A percentile compares a stretch with the other conserved stretches of the same genome.
phyloP scores from a whole-genome alignment of 768 basidiomycete genomes.

The Boletus pseudo-olivaceus region DNA sequence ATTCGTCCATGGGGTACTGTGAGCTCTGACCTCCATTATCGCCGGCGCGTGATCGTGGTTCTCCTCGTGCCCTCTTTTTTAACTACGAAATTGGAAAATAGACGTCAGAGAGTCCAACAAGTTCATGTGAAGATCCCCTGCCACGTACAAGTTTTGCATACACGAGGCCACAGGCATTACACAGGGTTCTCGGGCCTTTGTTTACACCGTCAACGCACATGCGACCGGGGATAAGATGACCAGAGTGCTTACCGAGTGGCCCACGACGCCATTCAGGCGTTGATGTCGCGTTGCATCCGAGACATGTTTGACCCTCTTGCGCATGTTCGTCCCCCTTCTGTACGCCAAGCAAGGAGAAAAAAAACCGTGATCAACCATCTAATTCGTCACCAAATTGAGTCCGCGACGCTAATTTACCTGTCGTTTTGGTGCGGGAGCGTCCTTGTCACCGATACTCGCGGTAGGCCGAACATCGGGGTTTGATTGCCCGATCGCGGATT shows the following conservation, averaged over 20 bases:
- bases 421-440: conserved; percentile 29
- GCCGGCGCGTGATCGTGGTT: conserved; percentile 24
- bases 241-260: conserved; percentile 60
- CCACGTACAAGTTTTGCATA: conserved; percentile 78
- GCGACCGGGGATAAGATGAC: conserved; percentile 22
- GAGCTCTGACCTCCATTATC: conserved; percentile 30
- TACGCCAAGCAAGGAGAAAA: conserved; percentile 6
- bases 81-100: conserved; percentile 21
- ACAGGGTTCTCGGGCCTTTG: conserved; percentile 75
- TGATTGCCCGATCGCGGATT: conserved; percentile 28
- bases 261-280: conserved; percentile 88
- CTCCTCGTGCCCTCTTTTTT: conserved; percentile 35
- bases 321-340: conserved; percentile 42
- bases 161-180: conserved; percentile 84
- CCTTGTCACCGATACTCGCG: conserved; percentile 28
- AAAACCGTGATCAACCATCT: conserved; percentile 27
- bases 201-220: conserved; percentile 25
- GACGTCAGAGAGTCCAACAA: conserved; percentile 20
- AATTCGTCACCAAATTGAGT: conserved; percentile 20
- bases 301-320: conserved; percentile 68
- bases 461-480: conserved; percentile 27
- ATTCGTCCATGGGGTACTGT: conserved; percentile 28
- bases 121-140: conserved; percentile 19
- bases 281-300: conserved; percentile 79
- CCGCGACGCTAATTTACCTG: conserved; percentile 33